phyloP scores from a whole-genome alignment of 345 rosid species.

The Cochlearia excelsa region DNA sequence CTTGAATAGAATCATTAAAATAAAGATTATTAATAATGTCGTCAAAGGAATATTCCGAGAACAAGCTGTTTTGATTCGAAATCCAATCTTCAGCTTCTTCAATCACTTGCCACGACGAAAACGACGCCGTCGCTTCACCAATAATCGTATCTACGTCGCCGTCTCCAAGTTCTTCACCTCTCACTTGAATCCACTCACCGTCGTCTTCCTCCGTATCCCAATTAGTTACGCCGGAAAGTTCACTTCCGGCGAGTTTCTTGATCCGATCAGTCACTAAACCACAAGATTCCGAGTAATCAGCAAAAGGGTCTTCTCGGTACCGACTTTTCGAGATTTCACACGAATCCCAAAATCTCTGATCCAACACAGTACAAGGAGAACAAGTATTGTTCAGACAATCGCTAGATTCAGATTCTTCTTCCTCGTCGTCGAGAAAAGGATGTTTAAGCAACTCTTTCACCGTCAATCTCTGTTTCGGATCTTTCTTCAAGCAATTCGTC shows the following conservation, averaged over 20 bases:
- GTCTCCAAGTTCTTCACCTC: slow-evolving; percentile 37
- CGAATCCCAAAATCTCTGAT: slow-evolving; percentile 69
- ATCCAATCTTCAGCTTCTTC: slow-evolving; percentile 30
- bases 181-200: slow-evolving; percentile 64
- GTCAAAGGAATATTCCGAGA: slow-evolving; percentile 36
- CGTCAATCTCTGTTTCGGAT: slow-evolving; percentile 59
- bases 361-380: slow-evolving; percentile 71
- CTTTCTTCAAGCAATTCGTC: slow-evolving; percentile 50
- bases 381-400: slow-evolving; percentile 10
- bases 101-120: slow-evolving; percentile 23
- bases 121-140: slow-evolving; percentile 27
- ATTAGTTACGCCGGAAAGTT: slow-evolving; percentile 11
- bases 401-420: slow-evolving; percentile 14
- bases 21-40: slow-evolving; percentile 7
- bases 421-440: slow-evolving; percentile 48
- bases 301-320: slow-evolving; percentile 22
- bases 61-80: slow-evolving; percentile 35
- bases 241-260: slow-evolving; percentile 36
- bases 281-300: slow-evolving; percentile 7
- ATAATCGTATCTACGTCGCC: slow-evolving; percentile 19
- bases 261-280: slow-evolving; percentile 44
- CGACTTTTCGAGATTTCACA: slow-evolving; percentile 35
- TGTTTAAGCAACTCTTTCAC: slow-evolving; percentile 62
- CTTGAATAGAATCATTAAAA: slow-evolving; percentile 7
- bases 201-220: slow-evolving; percentile 40